Percentiles rank a stretch among this genome's conserved stretches.
These are phyloP conservation scores for Colletotrichum sp. DNA, from an alignment of 2,329 filamentous ascomycete genomes.

Conservation along the genomic window DNA sequence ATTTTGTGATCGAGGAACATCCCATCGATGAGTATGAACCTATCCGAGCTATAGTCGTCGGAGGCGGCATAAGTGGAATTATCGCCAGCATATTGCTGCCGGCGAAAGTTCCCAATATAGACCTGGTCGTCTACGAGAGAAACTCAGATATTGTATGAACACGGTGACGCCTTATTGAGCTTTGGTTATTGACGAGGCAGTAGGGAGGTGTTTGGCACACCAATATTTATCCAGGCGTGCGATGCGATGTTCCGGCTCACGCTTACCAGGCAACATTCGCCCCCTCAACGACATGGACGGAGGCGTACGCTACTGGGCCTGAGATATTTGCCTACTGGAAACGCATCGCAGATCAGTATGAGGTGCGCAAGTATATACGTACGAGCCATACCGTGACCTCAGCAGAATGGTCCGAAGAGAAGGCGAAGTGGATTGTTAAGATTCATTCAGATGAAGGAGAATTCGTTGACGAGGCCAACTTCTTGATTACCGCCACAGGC, in stretches of 20 bases:
- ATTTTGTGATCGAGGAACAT: neutral
- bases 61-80: neutral
- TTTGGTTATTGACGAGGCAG: neutral
- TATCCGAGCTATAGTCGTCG: neutral
- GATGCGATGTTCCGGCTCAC: neutral
- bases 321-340: neutral
- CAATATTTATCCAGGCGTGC: neutral
- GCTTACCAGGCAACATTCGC: neutral
- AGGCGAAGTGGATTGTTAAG: neutral
- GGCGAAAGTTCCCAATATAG: neutral
- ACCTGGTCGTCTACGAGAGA: neutral
- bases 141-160: neutral
- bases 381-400: neutral
- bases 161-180: rapidly evolving
- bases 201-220: neutral
- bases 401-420: neutral
- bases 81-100: neutral
- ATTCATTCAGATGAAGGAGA: neutral
- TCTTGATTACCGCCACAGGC: neutral
- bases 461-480: neutral
- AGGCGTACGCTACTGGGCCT: neutral
- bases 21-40: neutral
- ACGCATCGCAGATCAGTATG: neutral
- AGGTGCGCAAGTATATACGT: neutral
- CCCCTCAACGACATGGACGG: neutral